A percentile compares a stretch with the other conserved stretches of the same genome.
These are phyloP conservation scores for Saxophila tyrrhenica DNA, from an alignment of 495 filamentous ascomycete species.

Conservation along the genomic window DNA sequence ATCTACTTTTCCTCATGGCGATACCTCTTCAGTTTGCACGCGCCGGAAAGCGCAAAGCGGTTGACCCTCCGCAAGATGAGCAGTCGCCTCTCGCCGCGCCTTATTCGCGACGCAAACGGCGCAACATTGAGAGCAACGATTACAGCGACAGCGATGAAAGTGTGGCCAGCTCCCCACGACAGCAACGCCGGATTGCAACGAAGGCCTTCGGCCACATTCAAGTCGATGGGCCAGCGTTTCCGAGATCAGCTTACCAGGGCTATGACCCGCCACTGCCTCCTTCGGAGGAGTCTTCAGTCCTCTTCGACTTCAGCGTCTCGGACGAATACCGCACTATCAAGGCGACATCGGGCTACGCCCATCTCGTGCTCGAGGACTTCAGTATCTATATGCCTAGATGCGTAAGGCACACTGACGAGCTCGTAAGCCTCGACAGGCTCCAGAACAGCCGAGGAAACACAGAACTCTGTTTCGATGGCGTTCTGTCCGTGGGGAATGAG, in stretches of 20 bases:
- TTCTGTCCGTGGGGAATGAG: conserved; percentile 36
- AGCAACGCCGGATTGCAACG: too few species aligned
- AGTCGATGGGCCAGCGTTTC: background rate
- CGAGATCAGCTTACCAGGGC: conserved; percentile 7
- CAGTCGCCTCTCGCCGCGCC: too few species aligned
- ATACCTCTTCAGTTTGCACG: too few species aligned
- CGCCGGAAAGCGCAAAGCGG: too few species aligned
- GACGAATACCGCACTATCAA: too few species aligned
- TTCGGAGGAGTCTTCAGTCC: background rate
- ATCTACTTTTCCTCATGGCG: too few species aligned
- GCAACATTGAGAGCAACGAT: too few species aligned
- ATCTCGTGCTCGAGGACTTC: conserved; percentile 20
- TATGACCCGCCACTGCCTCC: background rate
- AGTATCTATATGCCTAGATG: conserved; percentile 16
- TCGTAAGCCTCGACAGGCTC: conserved; percentile 19
- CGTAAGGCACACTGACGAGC: conserved; percentile 3
- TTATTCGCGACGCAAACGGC: too few species aligned
- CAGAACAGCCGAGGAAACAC: conserved; percentile 2
- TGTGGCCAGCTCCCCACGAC: too few species aligned
- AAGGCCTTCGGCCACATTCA: background rate
- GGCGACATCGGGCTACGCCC: conserved; percentile 10
- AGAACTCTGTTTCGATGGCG: conserved; percentile 42
- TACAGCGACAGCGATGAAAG: too few species aligned
- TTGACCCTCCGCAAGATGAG: too few species aligned
- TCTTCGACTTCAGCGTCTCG: too few species aligned